phyloP scores from a whole-genome alignment of 108 stramenopile species.

The Discostella stelligeroides region DNA sequence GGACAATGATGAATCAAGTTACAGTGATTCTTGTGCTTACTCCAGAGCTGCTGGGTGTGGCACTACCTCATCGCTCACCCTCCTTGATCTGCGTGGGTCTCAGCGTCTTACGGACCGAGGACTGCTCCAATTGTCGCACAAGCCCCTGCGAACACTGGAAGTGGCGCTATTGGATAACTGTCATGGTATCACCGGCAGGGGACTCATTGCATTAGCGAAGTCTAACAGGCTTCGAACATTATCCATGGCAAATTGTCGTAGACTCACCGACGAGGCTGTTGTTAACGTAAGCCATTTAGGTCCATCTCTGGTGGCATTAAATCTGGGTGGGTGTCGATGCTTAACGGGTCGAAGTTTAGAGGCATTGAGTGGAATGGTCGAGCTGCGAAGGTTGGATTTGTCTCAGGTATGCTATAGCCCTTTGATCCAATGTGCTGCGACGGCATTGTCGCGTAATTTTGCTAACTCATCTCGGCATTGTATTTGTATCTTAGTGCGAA shows the following conservation, averaged over 20 bases:
- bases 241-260: conserved; percentile 75
- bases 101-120: conserved; percentile 75
- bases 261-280: conserved; percentile 81
- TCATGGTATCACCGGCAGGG: conserved; percentile 69
- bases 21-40: not conserved
- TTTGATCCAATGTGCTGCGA: not conserved
- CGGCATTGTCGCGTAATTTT: not conserved
- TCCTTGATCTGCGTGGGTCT: conserved; percentile 81
- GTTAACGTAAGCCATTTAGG: conserved; percentile 73
- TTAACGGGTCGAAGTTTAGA: conserved; percentile 74
- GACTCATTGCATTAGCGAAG: conserved; percentile 60
- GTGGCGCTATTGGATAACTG: conserved; percentile 75
- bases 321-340: conserved; percentile 82
- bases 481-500: conserved; percentile 56
- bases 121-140: conserved; percentile 59
- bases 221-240: conserved; percentile 71
- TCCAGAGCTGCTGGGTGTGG: not conserved
- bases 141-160: conserved; percentile 62
- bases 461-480: not conserved
- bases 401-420: conserved; percentile 49
- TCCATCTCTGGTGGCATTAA: conserved; percentile 52
- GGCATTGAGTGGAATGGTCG: conserved; percentile 49
- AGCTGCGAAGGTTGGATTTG: conserved; percentile 65
- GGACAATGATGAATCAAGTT: conserved; percentile 6
- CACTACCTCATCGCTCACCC: conserved; percentile 44